A percentile compares a stretch with the other conserved stretches of the same genome.
Evolutionary conservation across 2,329 filamentous ascomycete species (phyloP).

Genomic region (Didymella pinodella): DNA sequence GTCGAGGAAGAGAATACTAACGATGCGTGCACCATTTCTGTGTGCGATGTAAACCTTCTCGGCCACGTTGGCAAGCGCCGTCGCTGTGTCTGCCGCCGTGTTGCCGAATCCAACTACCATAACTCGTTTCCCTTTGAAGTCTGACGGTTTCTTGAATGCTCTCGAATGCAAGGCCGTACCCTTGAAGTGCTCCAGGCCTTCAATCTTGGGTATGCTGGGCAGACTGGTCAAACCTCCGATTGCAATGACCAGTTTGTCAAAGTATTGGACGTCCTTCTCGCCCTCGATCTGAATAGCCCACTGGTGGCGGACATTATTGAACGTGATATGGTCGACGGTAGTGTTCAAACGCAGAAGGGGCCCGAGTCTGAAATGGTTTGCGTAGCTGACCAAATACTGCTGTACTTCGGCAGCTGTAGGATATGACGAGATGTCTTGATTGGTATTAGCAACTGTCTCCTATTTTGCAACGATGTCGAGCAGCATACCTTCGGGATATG

Average conservation of each 20-base stretch:
- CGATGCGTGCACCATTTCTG: slow-evolving; percentile 33
- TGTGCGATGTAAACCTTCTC: slow-evolving; percentile 35
- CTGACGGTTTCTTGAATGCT: slow-evolving; percentile 26
- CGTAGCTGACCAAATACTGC: slow-evolving; percentile 31
- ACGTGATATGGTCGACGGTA: slow-evolving; percentile 22
- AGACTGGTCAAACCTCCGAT: slow-evolving; percentile 29
- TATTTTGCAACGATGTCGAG: background rate
- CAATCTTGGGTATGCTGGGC: slow-evolving; percentile 28
- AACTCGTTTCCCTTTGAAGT: slow-evolving; percentile 28
- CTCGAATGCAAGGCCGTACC: slow-evolving; percentile 25
- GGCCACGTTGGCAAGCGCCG: slow-evolving; percentile 30
- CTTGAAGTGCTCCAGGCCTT: slow-evolving; percentile 29
- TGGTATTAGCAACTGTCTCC: background rate
- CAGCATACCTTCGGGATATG: slow-evolving; percentile 24
- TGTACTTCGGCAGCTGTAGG: slow-evolving; percentile 33
- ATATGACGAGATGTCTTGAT: slow-evolving; percentile 24
- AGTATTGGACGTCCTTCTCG: slow-evolving; percentile 15
- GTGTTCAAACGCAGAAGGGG: slow-evolving; percentile 25
- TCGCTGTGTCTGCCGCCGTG: slow-evolving; percentile 37
- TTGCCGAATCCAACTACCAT: slow-evolving; percentile 40
- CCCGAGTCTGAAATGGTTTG: slow-evolving; percentile 28
- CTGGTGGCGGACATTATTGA: slow-evolving; percentile 24
- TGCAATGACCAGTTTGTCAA: slow-evolving; percentile 34
- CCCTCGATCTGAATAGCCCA: slow-evolving; percentile 24
- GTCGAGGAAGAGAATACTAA: slow-evolving; percentile 7